Evolutionary conservation across 352 stramenopile genomes (phyloP).

Genomic region (Phytopythium cucurbitacearum): DNA sequence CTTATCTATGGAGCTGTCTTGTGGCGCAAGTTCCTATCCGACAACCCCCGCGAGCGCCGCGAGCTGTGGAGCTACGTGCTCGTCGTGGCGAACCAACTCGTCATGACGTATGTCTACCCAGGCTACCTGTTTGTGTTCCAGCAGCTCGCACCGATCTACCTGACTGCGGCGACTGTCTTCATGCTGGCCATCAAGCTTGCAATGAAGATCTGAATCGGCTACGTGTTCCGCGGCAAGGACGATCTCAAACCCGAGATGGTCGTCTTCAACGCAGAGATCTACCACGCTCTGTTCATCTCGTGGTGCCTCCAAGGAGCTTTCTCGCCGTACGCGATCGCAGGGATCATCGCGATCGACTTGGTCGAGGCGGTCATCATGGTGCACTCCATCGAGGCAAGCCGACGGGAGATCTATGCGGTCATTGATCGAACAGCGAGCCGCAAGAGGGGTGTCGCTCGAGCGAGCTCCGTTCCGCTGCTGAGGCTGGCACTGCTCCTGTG

Average conservation of each 20-base stretch:
- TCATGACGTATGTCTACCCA: constrained; percentile 24
- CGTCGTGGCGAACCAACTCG: constrained; percentile 29
- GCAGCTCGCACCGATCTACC: not conserved
- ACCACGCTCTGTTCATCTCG: constrained; percentile 18
- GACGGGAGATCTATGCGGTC: constrained; percentile 1
- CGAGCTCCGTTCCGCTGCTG: no score
- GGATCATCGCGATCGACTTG: constrained; percentile 18
- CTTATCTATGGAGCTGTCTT: constrained; percentile 16
- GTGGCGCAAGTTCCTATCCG: constrained; percentile 18
- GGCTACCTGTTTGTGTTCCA: constrained; percentile 18
- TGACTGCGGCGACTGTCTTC: constrained; percentile 14
- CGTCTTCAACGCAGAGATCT: constrained; percentile 20
- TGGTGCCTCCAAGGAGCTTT: constrained; percentile 19
- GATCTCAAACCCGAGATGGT: constrained; percentile 22
- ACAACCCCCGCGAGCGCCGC: constrained; percentile 7
- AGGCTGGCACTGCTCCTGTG: no score
- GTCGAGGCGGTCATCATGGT: constrained; percentile 8
- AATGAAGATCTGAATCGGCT: constrained; percentile 18
- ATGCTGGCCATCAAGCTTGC: constrained; percentile 14
- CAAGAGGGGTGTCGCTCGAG: no score
- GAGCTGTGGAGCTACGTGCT: constrained; percentile 20
- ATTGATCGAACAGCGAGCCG: not conserved
- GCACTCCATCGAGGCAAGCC: constrained; percentile 4
- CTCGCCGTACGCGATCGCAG: constrained; percentile 12
- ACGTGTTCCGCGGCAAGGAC: constrained; percentile 14